Evolutionary conservation across 2,329 filamentous ascomycete species (phyloP).

Genomic region (Aureobasidium sp.): DNA sequence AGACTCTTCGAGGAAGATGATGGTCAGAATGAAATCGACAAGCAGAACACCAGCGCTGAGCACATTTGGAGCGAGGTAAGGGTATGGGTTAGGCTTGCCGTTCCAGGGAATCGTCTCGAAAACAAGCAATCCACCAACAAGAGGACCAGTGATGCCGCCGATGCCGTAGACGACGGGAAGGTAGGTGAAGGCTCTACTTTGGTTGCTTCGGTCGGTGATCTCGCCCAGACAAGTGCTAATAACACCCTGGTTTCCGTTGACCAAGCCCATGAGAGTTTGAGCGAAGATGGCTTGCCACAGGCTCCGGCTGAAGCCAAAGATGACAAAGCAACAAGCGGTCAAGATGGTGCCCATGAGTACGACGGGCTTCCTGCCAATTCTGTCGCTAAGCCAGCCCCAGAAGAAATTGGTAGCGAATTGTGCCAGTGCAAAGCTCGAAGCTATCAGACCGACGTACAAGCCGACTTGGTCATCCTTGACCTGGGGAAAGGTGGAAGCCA

Average conservation of each 20-base stretch:
- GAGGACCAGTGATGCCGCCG: constrained; percentile 85
- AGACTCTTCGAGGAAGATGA: constrained; percentile 82
- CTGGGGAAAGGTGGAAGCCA: constrained; percentile 80
- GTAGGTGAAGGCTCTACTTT: constrained; percentile 89
- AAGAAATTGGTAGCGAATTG: constrained; percentile 90
- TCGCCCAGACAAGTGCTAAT: constrained; percentile 92
- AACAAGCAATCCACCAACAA: constrained; percentile 80
- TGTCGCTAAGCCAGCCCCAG: constrained; percentile 79
- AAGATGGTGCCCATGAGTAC: constrained; percentile 76
- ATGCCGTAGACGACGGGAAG: constrained; percentile 93
- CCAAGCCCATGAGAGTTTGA: constrained; percentile 81
- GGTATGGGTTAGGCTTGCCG: constrained; percentile 54
- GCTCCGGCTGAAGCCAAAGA: constrained; percentile 78
- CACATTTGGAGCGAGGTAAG: constrained; percentile 80
- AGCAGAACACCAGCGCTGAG: constrained; percentile 66
- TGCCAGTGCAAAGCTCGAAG: constrained; percentile 84
- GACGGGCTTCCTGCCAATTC: constrained; percentile 73
- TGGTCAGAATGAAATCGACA: constrained; percentile 64
- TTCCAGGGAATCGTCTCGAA: constrained; percentile 53
- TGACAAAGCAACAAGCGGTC: constrained; percentile 71
- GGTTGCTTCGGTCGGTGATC: constrained; percentile 90
- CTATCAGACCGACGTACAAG: constrained; percentile 82
- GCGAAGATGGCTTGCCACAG: constrained; percentile 81
- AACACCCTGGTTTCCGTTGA: constrained; percentile 92
- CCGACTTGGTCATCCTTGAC: constrained; percentile 66